Conservation (phyloP, 2,329 filamentous ascomycete genomes). For the Talaromyces pinophilus region DNA sequence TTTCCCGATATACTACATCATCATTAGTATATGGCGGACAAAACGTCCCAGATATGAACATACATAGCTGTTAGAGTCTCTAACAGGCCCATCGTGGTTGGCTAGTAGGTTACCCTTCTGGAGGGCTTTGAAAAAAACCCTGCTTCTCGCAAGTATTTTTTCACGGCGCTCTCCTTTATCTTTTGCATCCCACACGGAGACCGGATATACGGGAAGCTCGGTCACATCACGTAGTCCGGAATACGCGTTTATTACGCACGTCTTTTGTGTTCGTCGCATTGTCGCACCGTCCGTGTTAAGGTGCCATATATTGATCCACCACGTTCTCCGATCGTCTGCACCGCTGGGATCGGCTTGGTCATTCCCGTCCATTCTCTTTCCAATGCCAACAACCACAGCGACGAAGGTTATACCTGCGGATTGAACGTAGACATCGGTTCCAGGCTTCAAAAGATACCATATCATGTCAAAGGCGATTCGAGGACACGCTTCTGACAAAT, state of each 20-base stretch:
- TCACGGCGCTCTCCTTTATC: conserved; percentile 6
- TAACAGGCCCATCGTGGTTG: not conserved
- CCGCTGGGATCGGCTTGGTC: no score
- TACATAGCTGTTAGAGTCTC: not conserved
- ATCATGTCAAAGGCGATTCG: conserved; percentile 14
- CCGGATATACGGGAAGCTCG: not conserved
- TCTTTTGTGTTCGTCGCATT: not conserved
- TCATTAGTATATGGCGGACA: not conserved
- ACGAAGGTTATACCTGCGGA: not conserved
- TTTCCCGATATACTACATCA: not conserved
- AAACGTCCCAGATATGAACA: not conserved
- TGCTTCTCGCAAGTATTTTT: conserved; percentile 6
- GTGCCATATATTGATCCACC: not conserved
- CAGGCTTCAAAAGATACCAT: conserved; percentile 15
- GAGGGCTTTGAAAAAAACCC: conserved; percentile 4
- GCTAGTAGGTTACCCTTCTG: conserved; percentile 5
- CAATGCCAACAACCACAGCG: not conserved
- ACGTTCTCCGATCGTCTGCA: not conserved
- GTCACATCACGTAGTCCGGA: conserved; percentile 5
- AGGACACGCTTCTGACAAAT: not conserved
- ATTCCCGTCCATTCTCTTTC: no score
- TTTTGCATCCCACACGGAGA: conserved; percentile 6
- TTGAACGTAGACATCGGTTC: conserved; percentile 12
- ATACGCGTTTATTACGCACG: not conserved
- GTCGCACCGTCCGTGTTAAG: not conserved